phyloP scores from a whole-genome alignment of 2,329 filamentous ascomycete genomes.

The Aspergillus fumigatiaffinis region DNA sequence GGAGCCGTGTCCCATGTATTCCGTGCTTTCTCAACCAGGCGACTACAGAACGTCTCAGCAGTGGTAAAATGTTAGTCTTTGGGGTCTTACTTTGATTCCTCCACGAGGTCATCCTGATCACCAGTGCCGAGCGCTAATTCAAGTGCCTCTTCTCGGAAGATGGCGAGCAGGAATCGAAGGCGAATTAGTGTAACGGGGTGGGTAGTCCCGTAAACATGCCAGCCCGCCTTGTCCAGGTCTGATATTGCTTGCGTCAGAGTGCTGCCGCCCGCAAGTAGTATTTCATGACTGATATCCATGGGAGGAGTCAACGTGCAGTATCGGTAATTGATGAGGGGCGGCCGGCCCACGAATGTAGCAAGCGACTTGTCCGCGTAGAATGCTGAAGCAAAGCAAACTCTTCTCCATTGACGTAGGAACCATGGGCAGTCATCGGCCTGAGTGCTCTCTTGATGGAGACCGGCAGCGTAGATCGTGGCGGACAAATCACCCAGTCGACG shows the following conservation, averaged over 20 bases:
- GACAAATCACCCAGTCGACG: slow-evolving; percentile 45
- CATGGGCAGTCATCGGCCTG: slow-evolving; percentile 26
- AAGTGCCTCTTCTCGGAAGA: slow-evolving; percentile 28
- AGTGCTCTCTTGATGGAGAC: slow-evolving; percentile 43
- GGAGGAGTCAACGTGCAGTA: slow-evolving; percentile 41
- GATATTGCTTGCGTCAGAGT: slow-evolving; percentile 21
- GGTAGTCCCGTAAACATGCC: slow-evolving; percentile 19
- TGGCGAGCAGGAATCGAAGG: slow-evolving; percentile 24
- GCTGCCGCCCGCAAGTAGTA: slow-evolving; percentile 24
- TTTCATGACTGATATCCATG: slow-evolving; percentile 28
- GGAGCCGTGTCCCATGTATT: slow-evolving; percentile 23
- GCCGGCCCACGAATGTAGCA: slow-evolving; percentile 49
- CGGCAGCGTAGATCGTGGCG: slow-evolving; percentile 46
- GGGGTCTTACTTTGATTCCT: slow-evolving; percentile 22
- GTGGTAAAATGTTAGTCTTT: background rate
- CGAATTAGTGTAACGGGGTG: slow-evolving; percentile 20
- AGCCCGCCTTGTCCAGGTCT: slow-evolving; percentile 25
- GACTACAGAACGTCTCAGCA: slow-evolving; percentile 8
- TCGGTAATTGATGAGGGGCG: slow-evolving; percentile 43
- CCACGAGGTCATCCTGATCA: slow-evolving; percentile 19
- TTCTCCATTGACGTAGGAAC: slow-evolving; percentile 42
- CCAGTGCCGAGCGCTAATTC: slow-evolving; percentile 28
- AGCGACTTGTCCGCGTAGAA: slow-evolving; percentile 48
- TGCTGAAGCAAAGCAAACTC: slow-evolving; percentile 39
- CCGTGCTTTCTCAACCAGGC: slow-evolving; percentile 24